A percentile compares a stretch with the other conserved stretches of the same genome.
These are phyloP conservation scores for Pouteria glomerata DNA, from an alignment of 148 eudicot species.

Conservation along the genomic window DNA sequence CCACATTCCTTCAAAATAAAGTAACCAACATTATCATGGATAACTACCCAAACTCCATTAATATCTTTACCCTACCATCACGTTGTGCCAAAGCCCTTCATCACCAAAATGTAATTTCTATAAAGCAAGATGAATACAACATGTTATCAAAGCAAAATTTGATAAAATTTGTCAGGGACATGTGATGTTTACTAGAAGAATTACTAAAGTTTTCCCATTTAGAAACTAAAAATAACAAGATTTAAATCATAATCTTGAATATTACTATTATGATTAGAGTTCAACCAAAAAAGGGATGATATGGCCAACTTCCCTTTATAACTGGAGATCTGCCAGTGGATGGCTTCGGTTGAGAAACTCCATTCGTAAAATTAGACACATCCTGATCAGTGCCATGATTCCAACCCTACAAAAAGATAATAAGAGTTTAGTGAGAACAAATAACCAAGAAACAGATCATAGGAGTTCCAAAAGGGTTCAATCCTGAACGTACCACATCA, in stretches of 20 bases:
- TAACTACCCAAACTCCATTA: not conserved
- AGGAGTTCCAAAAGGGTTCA: not conserved
- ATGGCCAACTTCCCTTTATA: slow-evolving; percentile 18
- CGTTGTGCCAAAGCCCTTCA: not conserved
- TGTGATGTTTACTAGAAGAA: not conserved
- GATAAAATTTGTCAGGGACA: not conserved
- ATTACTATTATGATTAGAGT: not conserved
- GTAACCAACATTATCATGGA: not conserved
- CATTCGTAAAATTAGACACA: slow-evolving; percentile 15
- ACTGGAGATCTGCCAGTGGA: slow-evolving; percentile 13
- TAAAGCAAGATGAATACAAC: not conserved
- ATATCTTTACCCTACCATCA: not conserved
- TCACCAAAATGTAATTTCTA: not conserved
- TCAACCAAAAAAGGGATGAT: not conserved
- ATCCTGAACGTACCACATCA: not conserved
- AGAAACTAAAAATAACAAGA: not conserved
- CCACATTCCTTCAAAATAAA: not conserved
- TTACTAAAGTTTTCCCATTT: not conserved
- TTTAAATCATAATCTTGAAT: not conserved
- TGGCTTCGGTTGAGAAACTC: slow-evolving; percentile 17
- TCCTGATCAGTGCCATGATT: slow-evolving; percentile 20
- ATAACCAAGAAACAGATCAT: not conserved
- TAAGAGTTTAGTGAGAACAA: not conserved
- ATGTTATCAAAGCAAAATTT: not conserved
- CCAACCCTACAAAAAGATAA: slow-evolving; percentile 18